phyloP scores from a whole-genome alignment of 345 rosid genomes.

The Linum usitatissimum region DNA sequence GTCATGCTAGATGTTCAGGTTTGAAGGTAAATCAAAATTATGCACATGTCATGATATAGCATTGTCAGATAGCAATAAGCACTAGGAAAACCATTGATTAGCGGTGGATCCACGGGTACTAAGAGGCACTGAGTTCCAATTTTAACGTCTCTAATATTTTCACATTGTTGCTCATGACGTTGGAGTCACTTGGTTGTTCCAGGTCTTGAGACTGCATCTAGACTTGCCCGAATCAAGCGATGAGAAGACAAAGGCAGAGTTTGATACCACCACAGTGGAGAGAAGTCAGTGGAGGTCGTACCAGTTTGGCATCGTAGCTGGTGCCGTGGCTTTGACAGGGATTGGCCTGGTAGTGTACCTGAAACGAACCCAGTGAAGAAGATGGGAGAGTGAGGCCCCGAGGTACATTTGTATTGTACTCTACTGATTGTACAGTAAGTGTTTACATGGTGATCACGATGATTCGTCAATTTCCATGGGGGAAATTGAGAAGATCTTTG shows the following conservation, averaged over 20 bases:
- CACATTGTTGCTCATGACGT: neutral
- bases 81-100: neutral
- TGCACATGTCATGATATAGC: neutral
- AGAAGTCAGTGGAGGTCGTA: constrained; percentile 24
- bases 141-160: no score
- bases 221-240: constrained; percentile 37
- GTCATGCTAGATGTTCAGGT: constrained; percentile 54
- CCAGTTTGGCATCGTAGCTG: constrained; percentile 39
- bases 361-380: constrained; percentile 31
- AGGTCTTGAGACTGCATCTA: constrained; percentile 67
- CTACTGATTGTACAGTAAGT: no score
- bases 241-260: constrained; percentile 16
- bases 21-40: constrained; percentile 41
- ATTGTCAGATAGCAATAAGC: neutral
- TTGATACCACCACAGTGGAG: constrained; percentile 13
- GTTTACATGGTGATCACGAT: no score
- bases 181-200: neutral
- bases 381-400: no score
- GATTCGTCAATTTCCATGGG: no score
- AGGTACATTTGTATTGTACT: no score
- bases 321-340: constrained; percentile 60
- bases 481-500: no score
- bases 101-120: no score
- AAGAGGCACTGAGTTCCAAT: no score
- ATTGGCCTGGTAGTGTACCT: constrained; percentile 50